phyloP scores from a whole-genome alignment of 768 basidiomycete genomes.

The Calocybe gangraenosa region DNA sequence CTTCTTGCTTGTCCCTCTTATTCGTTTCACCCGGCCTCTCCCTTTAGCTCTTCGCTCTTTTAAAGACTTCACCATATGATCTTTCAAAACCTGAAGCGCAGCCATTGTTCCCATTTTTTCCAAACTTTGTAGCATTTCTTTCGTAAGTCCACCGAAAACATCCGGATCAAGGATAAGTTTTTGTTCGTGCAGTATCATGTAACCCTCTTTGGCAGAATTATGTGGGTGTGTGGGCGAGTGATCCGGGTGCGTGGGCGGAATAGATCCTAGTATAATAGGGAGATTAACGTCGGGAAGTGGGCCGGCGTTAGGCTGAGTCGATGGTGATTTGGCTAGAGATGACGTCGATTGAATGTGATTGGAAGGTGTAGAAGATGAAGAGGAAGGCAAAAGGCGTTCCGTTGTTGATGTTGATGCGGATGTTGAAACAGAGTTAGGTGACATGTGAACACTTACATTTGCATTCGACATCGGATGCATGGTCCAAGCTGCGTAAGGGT shows the following conservation, averaged over 20 bases:
- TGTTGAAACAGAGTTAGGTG: slow-evolving; percentile 19
- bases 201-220: slow-evolving; percentile 48
- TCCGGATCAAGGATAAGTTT: slow-evolving; percentile 80
- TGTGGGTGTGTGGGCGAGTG: slow-evolving; percentile 42
- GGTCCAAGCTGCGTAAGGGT: slow-evolving; percentile 38
- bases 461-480: slow-evolving; percentile 22
- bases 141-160: slow-evolving; percentile 75
- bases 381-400: slow-evolving; percentile 14
- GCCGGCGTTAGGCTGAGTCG: slow-evolving; percentile 12
- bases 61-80: slow-evolving; percentile 78
- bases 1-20: slow-evolving; percentile 26
- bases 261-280: slow-evolving; percentile 73
- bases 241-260: slow-evolving; percentile 60
- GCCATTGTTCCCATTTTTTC: slow-evolving; percentile 80
- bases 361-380: slow-evolving; percentile 16
- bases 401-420: slow-evolving; percentile 18
- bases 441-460: slow-evolving; percentile 13
- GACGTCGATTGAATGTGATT: slow-evolving; percentile 23
- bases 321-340: slow-evolving; percentile 15
- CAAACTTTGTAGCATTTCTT: slow-evolving; percentile 68
- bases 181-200: slow-evolving; percentile 81
- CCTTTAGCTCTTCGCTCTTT: slow-evolving; percentile 63
- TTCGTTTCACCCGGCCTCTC: slow-evolving; percentile 27
- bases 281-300: slow-evolving; percentile 56
- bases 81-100: slow-evolving; percentile 77